Percentiles rank a stretch among this genome's conserved stretches.
phyloP scores from a whole-genome alignment of 805 yeast genomes.

The Kregervanrija pseudodelftensis region DNA sequence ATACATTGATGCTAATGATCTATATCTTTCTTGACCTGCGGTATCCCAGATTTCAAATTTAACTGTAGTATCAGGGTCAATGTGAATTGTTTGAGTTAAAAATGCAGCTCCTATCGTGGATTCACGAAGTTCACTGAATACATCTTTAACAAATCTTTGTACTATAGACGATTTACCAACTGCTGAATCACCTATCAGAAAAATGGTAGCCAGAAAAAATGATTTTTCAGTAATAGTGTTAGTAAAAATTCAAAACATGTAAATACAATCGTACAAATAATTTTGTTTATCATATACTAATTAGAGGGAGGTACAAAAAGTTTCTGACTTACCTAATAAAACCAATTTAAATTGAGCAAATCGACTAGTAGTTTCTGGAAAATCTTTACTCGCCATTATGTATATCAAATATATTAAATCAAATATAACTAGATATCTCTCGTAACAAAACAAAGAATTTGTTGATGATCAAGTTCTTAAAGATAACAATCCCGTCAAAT shows the following conservation, averaged over 20 bases:
- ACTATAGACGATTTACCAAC: constrained; percentile 65
- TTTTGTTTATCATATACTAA: background rate
- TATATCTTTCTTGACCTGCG: constrained; percentile 68
- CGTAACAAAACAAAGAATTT: too few species aligned
- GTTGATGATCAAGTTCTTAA: too few species aligned
- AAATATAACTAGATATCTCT: too few species aligned
- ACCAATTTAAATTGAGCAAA: constrained; percentile 53
- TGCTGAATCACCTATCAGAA: constrained; percentile 49
- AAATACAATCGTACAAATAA: background rate
- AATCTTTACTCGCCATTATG: too few species aligned
- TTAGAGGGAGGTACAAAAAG: too few species aligned
- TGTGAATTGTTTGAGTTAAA: constrained; percentile 56
- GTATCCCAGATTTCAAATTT: constrained; percentile 77
- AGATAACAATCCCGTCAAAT: too few species aligned
- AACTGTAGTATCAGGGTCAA: constrained; percentile 47
- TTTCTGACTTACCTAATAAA: constrained; percentile 30
- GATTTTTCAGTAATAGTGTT: background rate
- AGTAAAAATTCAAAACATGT: background rate
- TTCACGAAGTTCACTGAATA: constrained; percentile 66
- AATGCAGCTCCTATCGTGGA: constrained; percentile 86
- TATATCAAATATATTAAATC: too few species aligned
- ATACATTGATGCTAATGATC: constrained; percentile 77
- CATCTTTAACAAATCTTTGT: constrained; percentile 63
- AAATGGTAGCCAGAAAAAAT: too few species aligned
- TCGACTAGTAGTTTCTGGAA: too few species aligned